Evolutionary conservation across 179 eudicot species (phyloP).

Genomic region (Corrigiola litoralis): DNA sequence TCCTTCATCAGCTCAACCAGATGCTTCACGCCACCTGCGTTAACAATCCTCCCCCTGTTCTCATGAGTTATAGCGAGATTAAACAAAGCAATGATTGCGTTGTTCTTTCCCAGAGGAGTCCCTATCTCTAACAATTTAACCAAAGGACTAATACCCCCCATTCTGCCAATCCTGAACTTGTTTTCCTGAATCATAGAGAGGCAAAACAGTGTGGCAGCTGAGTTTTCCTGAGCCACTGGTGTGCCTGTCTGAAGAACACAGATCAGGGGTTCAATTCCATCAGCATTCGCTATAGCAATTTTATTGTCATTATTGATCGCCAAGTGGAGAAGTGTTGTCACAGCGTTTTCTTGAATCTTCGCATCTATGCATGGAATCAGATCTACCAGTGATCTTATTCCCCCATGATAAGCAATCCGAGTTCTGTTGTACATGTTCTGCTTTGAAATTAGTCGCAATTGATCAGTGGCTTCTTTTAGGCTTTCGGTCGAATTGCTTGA

Average conservation of each 20-base stretch:
- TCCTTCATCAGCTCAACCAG: constrained; percentile 64
- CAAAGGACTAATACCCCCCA: constrained; percentile 43
- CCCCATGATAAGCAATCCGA: constrained; percentile 36
- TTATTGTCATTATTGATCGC: constrained; percentile 39
- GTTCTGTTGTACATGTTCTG: constrained; percentile 39
- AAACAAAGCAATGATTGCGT: constrained; percentile 41
- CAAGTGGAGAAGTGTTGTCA: constrained; percentile 40
- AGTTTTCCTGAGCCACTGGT: constrained; percentile 39
- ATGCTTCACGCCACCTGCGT: constrained; percentile 51
- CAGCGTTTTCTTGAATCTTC: constrained; percentile 35
- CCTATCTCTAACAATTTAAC: constrained; percentile 40
- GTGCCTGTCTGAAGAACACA: constrained; percentile 39
- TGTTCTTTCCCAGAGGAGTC: constrained; percentile 41
- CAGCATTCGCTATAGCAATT: constrained; percentile 33
- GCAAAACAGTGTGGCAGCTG: constrained; percentile 46
- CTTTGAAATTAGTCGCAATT: constrained; percentile 33
- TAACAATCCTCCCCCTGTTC: constrained; percentile 33
- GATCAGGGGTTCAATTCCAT: constrained; percentile 41
- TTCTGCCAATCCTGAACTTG: constrained; percentile 35
- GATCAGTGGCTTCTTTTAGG: constrained; percentile 39
- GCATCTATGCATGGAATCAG: constrained; percentile 30
- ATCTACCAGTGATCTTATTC: constrained; percentile 28
- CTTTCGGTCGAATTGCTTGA: constrained; percentile 22
- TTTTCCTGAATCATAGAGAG: constrained; percentile 38
- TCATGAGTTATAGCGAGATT: constrained; percentile 40